Evolutionary conservation across 352 stramenopile genomes (phyloP).

Genomic region (Globisporangium polare): DNA sequence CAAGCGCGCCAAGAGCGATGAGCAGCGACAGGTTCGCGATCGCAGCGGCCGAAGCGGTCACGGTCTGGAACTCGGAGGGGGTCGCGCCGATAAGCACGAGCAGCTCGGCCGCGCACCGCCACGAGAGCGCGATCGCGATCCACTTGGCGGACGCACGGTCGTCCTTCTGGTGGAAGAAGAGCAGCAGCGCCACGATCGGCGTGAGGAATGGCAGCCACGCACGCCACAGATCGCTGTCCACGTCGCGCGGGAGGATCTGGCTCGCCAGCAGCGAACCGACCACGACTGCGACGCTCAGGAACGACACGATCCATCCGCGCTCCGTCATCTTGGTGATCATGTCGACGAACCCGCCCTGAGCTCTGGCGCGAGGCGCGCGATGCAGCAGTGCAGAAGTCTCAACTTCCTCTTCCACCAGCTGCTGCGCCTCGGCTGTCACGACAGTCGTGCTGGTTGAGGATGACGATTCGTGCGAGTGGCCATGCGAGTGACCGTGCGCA

Average conservation of each 20-base stretch:
- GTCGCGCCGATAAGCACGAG: slow-evolving; percentile 52
- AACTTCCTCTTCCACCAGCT: slow-evolving; percentile 10
- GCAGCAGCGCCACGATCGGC: slow-evolving; percentile 54
- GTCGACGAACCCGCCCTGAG: slow-evolving; percentile 20
- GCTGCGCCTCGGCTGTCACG: not conserved
- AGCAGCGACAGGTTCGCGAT: slow-evolving; percentile 61
- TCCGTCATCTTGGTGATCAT: slow-evolving; percentile 52
- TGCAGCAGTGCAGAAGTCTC: slow-evolving; percentile 26
- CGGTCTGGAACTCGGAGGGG: slow-evolving; percentile 38
- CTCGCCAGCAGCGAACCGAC: slow-evolving; percentile 59
- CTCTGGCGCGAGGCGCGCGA: slow-evolving; percentile 2
- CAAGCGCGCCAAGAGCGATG: slow-evolving; percentile 37
- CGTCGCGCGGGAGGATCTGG: slow-evolving; percentile 36
- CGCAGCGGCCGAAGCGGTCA: slow-evolving; percentile 30
- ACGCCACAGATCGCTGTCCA: slow-evolving; percentile 39
- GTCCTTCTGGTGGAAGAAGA: slow-evolving; percentile 78
- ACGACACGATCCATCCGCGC: slow-evolving; percentile 55
- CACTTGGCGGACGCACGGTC: slow-evolving; percentile 68
- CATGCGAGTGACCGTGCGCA: not conserved
- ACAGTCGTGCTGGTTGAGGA: slow-evolving; percentile 8
- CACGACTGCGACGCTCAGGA: slow-evolving; percentile 69
- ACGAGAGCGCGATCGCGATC: slow-evolving; percentile 77
- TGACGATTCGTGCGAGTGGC: not conserved
- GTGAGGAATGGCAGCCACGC: slow-evolving; percentile 66
- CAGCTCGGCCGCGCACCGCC: slow-evolving; percentile 66